Percentiles rank a stretch among this genome's conserved stretches.
Conservation (phyloP, 1,284 basidiomycete genomes). For the Microstroma glucosiphilum region DNA sequence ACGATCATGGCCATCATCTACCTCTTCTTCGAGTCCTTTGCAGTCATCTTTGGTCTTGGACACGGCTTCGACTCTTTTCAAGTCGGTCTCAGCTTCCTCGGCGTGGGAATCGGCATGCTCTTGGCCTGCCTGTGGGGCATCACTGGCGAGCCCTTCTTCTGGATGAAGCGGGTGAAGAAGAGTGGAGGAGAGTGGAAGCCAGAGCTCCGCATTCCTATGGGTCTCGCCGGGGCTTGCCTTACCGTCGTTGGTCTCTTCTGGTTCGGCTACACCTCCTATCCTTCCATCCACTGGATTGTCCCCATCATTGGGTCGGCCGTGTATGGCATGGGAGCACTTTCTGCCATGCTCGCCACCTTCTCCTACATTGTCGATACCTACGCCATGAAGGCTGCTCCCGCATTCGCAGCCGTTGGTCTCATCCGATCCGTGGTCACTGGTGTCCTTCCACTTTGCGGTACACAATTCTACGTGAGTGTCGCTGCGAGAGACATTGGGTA, state of each 20-base stretch:
- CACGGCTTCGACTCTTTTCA: conserved; percentile 9
- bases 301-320: conserved; percentile 15
- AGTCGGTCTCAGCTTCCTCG: conserved; percentile 8
- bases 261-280: conserved; percentile 15
- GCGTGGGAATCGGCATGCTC: conserved; percentile 3
- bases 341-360: conserved; percentile 4
- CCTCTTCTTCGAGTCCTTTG: conserved; percentile 12
- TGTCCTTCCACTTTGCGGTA: neutral
- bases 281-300: conserved; percentile 18
- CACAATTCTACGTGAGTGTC: conserved; percentile 3
- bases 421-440: conserved; percentile 1
- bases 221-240: conserved; percentile 14
- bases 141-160: neutral
- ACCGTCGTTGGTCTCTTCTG: conserved; percentile 12
- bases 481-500: too few relatives aligned
- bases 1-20: conserved; percentile 9
- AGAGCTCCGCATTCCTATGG: conserved; percentile 12
- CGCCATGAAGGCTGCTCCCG: neutral
- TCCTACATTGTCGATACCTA: conserved; percentile 4
- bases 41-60: conserved; percentile 7
- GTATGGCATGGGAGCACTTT: conserved; percentile 5
- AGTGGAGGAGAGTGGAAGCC: conserved; percentile 50
- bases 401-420: conserved; percentile 4
- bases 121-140: conserved; percentile 55
- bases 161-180: neutral